phyloP scores from a whole-genome alignment of 371 early-diverging fungal genomes.

The Apophysomyces ossiformis region DNA sequence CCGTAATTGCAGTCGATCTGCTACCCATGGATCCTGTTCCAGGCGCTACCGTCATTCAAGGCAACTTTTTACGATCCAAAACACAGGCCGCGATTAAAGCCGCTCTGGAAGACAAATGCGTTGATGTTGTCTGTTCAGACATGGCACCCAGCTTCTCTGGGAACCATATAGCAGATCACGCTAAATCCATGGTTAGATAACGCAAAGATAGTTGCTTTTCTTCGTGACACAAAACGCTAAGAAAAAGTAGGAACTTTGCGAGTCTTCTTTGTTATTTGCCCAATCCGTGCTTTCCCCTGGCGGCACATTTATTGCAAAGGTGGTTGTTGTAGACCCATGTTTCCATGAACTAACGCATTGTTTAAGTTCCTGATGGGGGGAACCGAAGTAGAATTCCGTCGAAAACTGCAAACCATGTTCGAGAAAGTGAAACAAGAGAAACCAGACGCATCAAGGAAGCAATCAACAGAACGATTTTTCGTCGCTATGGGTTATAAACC shows the following conservation, averaged over 20 bases:
- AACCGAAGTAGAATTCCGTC: slow-evolving; percentile 55
- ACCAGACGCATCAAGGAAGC: slow-evolving; percentile 72
- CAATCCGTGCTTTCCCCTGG: slow-evolving; percentile 58
- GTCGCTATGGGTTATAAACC: slow-evolving; percentile 60
- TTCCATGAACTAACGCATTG: background rate
- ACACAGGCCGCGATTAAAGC: slow-evolving; percentile 47
- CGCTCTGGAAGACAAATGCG: slow-evolving; percentile 41
- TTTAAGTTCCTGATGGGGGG: slow-evolving; percentile 70
- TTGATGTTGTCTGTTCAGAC: slow-evolving; percentile 73
- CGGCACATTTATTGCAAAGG: slow-evolving; percentile 80
- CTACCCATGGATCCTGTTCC: slow-evolving; percentile 73
- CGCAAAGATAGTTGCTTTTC: background rate
- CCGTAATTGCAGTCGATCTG: slow-evolving; percentile 74
- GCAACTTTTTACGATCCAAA: slow-evolving; percentile 59
- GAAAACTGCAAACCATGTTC: slow-evolving; percentile 48
- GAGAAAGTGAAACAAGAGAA: slow-evolving; percentile 62
- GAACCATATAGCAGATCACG: slow-evolving; percentile 56
- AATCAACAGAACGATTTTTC: slow-evolving; percentile 79
- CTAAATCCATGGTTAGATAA: slow-evolving; percentile 46
- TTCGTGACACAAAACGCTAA: background rate
- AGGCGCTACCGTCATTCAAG: slow-evolving; percentile 66
- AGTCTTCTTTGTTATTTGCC: slow-evolving; percentile 68
- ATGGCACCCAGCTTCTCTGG: slow-evolving; percentile 85
- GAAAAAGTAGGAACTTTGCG: slow-evolving; percentile 63
- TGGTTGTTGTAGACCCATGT: slow-evolving; percentile 39